A percentile compares a stretch with the other conserved stretches of the same genome.
These are phyloP conservation scores for Trichoderma sp. DNA, from an alignment of 2,329 filamentous ascomycete species.

Conservation along the genomic window DNA sequence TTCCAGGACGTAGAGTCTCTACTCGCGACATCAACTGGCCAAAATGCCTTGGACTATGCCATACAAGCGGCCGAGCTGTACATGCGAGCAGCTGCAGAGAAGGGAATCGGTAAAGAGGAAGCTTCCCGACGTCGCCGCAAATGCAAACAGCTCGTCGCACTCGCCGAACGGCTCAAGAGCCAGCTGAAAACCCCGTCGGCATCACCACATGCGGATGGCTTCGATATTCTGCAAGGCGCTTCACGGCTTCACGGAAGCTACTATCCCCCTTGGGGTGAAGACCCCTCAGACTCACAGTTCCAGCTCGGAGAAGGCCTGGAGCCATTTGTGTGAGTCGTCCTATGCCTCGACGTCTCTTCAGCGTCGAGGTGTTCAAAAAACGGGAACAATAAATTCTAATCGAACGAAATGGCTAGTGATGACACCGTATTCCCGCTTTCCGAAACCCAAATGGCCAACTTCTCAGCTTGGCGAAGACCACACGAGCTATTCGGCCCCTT, in stretches of 20 bases:
- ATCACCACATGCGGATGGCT: background rate
- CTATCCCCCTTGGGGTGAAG: conserved; percentile 80
- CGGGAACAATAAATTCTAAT: background rate
- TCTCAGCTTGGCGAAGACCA: conserved; percentile 81
- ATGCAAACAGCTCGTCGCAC: conserved; percentile 66
- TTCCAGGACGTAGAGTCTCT: conserved; percentile 41
- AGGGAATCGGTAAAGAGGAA: conserved; percentile 60
- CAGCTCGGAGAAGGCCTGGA: conserved; percentile 45
- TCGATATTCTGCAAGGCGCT: conserved; percentile 64
- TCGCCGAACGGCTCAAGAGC: conserved; percentile 73
- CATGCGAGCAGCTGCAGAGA: conserved; percentile 65
- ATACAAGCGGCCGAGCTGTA: conserved; percentile 78
- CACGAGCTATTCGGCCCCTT: conserved; percentile 53
- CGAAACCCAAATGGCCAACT: conserved; percentile 67
- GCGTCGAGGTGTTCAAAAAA: background rate
- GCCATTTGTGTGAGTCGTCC: conserved; percentile 58
- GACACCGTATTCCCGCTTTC: conserved; percentile 69
- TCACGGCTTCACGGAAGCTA: conserved; percentile 79
- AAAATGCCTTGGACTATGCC: conserved; percentile 68
- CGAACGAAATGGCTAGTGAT: conserved; percentile 55
- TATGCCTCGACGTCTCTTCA: conserved; percentile 19
- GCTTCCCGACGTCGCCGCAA: conserved; percentile 65
- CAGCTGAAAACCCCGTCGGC: conserved; percentile 19
- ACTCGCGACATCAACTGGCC: conserved; percentile 35
- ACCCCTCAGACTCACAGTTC: conserved; percentile 64